Evolutionary conservation across 2,329 filamentous ascomycete species (phyloP).

Genomic region (Colletotrichum eremochloae): DNA sequence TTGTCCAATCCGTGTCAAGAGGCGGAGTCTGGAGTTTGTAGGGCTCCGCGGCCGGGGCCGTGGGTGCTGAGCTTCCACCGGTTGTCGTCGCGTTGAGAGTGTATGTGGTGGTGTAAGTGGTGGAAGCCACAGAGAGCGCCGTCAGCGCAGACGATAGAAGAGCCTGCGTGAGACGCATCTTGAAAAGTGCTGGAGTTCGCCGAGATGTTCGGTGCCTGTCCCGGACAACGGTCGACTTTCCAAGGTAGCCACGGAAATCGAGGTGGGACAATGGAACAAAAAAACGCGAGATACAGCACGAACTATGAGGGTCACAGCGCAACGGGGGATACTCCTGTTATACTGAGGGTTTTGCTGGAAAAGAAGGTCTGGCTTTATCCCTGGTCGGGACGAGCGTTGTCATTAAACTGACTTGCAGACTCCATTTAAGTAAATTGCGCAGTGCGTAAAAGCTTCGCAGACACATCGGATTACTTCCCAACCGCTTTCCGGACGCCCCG

Average conservation of each 20-base stretch:
- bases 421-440: background rate
- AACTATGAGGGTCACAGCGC: constrained; percentile 37
- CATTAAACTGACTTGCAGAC: constrained; percentile 26
- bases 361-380: constrained; percentile 23
- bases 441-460: constrained; percentile 18
- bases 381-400: constrained; percentile 36
- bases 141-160: constrained; percentile 19
- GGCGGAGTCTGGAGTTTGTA: constrained; percentile 57
- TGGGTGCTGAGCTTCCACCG: background rate
- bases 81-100: constrained; percentile 19
- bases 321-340: constrained; percentile 25
- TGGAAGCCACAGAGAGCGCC: constrained; percentile 6
- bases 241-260: background rate
- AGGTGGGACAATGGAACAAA: background rate
- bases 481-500: constrained; percentile 30
- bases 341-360: constrained; percentile 8
- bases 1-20: constrained; percentile 66
- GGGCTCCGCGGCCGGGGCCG: constrained; percentile 38
- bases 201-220: background rate
- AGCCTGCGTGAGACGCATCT: constrained; percentile 33
- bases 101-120: no score
- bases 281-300: constrained; percentile 20
- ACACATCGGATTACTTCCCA: constrained; percentile 28
- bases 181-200: background rate
- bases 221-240: background rate